Evolutionary conservation across 345 rosid species (phyloP).

Genomic region (Toxicodendron radicans): DNA sequence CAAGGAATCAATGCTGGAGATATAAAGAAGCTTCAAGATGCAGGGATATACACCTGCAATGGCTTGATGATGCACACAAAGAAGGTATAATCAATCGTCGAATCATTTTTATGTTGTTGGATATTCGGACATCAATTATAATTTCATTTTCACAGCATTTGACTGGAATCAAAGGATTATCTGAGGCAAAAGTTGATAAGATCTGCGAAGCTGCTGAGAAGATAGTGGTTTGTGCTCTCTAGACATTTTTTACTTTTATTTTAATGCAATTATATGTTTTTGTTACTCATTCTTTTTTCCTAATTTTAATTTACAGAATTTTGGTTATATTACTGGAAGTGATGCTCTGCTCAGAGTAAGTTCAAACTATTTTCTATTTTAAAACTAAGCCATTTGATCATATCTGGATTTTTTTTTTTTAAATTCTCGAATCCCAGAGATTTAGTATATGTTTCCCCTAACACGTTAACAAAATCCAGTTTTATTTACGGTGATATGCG

Average conservation of each 20-base stretch:
- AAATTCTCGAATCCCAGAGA: too few relatives aligned
- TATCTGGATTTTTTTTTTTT: neutral
- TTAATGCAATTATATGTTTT: neutral
- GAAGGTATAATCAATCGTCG: conserved; percentile 46
- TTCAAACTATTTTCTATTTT: conserved; percentile 8
- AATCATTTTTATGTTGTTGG: neutral
- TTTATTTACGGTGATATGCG: conserved; percentile 1
- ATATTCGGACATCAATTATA: conserved; percentile 1
- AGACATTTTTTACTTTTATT: too few relatives aligned
- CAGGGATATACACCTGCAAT: conserved; percentile 93
- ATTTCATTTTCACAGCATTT: conserved; percentile 46
- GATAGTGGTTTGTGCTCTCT: conserved; percentile 65
- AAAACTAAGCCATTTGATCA: neutral
- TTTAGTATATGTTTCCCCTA: too few relatives aligned
- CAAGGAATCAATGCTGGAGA: conserved; percentile 95
- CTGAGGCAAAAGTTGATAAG: conserved; percentile 96
- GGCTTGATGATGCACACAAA: conserved; percentile 98
- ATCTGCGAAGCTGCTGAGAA: conserved; percentile 98
- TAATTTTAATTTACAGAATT: conserved; percentile 46
- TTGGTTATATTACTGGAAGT: conserved; percentile 87
- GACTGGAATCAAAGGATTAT: conserved; percentile 92
- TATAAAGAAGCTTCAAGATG: conserved; percentile 89
- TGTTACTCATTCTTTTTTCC: neutral
- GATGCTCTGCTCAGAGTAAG: conserved; percentile 87
- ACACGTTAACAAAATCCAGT: neutral